Base-by-base conservation (phyloP, 2,329 filamentous ascomycete genomes). In the Fusarium liriodendri region DNA sequence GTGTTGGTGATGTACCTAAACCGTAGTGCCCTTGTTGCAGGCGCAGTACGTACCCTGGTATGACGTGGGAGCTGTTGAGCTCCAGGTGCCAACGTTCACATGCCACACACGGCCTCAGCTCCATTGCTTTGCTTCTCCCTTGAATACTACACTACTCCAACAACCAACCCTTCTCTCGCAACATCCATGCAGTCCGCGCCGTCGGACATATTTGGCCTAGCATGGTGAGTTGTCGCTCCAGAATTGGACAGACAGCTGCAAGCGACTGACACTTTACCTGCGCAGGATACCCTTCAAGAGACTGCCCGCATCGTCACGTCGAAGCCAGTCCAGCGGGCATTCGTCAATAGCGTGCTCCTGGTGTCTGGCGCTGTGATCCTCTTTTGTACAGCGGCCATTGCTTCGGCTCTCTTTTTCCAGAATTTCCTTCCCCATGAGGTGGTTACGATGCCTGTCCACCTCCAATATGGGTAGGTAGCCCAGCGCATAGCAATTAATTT, bases 381-480 rank as follows among this genome's bases (percentile, higher is more conserved):
- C 64, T 82, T 89, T 27, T 82, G 82, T 18, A 75, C 89, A 11
- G 87, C 89, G 6, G 83, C 84, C 1, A 69, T 89, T 27, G 85
- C 84, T 16, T 89, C 89, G 33, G 79, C 86, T 3, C 74, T 88
- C 3, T 89, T 90, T 74, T 90, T 90, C 77, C 85, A 87, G 74
- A 86, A 85, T 72, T 90, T 89, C 72, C 82, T 91, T 2, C 89
- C 89, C 1, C 85, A 89, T 71, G 86, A 88, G 76, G 82, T 89
- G 54, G 84, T 88, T 20, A 85, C 85, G 0, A 79, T 85, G 45
- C 88, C 89, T 18, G 79, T 91, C 6, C 85, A 90, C 76, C 80
- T 91, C 9, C 89, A 91, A 79, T 91, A 91, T 81, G 87, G 89
- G 88, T 90, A 79, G 70, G 84, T 81, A 35, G 25, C 50, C 11